Evolutionary conservation across 805 yeast genomes (phyloP), one percentile per base, ranked within the genome.

Genomic region (Novakomyces olei): DNA sequence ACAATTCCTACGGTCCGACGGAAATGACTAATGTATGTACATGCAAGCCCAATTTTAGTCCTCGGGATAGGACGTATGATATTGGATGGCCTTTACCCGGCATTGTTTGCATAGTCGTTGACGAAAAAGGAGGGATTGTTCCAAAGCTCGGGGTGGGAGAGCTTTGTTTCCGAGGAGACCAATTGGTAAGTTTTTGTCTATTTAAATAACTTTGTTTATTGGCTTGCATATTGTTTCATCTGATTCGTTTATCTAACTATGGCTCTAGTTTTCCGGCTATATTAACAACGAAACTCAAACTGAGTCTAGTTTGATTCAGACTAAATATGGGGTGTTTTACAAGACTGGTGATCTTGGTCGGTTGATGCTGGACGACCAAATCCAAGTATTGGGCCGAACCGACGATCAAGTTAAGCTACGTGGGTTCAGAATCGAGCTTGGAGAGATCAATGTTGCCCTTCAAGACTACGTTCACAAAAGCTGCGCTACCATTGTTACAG

Each of bases 271-370:
- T n/a, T n/a, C n/a, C n/a, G n/a, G n/a, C n/a, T n/a, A n/a, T n/a
- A n/a, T n/a, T n/a, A n/a, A n/a, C n/a, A n/a, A 41, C 5, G 37
- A 38, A 2, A 48, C 51, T 1, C 29, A 35, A 1, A n/a, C n/a
- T n/a, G n/a, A n/a, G n/a, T n/a, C n/a, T n/a, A n/a, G n/a, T n/a
- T n/a, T n/a, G n/a, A n/a, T n/a, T n/a, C 27, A 28, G 2, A 9
- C 7, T 1, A 17, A 37, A 2, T 36, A 36, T 5, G 35, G 19
- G 18, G 32, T 40, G 2, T 57, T 88, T 36, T 47, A 47, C 30
- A 31, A 39, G 2, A 46, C 51, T 2, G 51, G 51, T 3, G 51
- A 47, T 30, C 23, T 45, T 5, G 50, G 44, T 3, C 34, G 41
- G 7, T 26, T 43, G 34, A 34, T 39, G 9, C 36, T 39, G 4